Evolutionary conservation across 371 early-diverging fungal genomes (phyloP), one percentile per base, ranked within the genome.

Genomic region (Syncephalastrum contaminatum): DNA sequence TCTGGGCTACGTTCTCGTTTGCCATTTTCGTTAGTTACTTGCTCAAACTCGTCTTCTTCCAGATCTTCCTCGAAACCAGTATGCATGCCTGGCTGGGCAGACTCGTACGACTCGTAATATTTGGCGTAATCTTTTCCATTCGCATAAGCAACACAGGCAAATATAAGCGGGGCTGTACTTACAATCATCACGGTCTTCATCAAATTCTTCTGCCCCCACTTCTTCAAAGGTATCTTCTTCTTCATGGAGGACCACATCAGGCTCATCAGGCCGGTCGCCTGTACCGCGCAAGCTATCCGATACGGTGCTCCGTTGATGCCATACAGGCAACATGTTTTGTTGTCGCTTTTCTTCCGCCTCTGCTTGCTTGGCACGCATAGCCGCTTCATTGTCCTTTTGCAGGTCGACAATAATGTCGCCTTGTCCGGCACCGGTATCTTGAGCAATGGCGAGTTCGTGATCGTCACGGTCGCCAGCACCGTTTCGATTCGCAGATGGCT

Each of bases 331-430:
- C 36, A 86, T 89, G 64, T 90, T 91, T 66, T 88, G 91, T 54
- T 82, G 83, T 49, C 89, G 75, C 52, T 88, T 90, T 64, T 85
- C 82, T 60, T 85, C 85, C 0, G 85, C 79, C 53, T 91, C 91
- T 5, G 78, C 74, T 65, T 87, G 83, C 48, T 85, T 84, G 14
- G 82, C 81, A 19, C 81, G 75, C 57, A 87, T 77, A 10, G 85
- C 84, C 19, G 86, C 88, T 51, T 85, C 86, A 36, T 85, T 81
- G 45, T 92, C 89, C 57, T 86, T 86, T 56, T 88, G 87, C 60
- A 93, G 82, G 55, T 84, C 90, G 4, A 93, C 85, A 51, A 88
- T 83, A 36, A 92, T 90, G 58, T 89, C 89, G 16, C 88, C 90
- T 43, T 77, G 79, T 4, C 82, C 78, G 10, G 82, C 79, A 5